phyloP scores from a whole-genome alignment of 805 yeast species.

The Zygotorulaspora chibaensis region DNA sequence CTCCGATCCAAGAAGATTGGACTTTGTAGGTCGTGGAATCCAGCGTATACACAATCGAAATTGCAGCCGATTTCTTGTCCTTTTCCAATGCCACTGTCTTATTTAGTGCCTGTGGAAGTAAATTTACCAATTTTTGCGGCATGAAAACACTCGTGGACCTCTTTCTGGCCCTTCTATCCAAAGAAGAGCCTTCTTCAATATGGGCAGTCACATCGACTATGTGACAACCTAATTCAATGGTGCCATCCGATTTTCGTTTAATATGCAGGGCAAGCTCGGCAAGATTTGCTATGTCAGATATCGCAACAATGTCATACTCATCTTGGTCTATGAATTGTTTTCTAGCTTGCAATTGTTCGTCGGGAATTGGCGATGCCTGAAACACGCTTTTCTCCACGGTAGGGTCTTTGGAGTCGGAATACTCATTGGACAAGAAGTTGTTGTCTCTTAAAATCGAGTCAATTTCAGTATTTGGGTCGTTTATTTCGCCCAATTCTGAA shows the following conservation, averaged over 20 bases:
- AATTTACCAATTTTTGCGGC: conserved; percentile 65
- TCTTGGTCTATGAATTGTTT: conserved; percentile 19
- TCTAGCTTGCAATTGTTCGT: conserved; percentile 20
- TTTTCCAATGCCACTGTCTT: conserved; percentile 57
- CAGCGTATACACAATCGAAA: conserved; percentile 77
- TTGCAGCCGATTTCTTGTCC: conserved; percentile 55
- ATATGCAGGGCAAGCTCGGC: conserved; percentile 82
- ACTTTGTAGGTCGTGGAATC: conserved; percentile 69
- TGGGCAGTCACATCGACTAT: conserved; percentile 73
- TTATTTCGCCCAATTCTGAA: conserved; percentile 77
- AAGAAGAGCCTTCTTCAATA: conserved; percentile 63
- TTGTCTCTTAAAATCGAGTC: conserved; percentile 87
- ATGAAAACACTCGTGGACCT: conserved; percentile 85
- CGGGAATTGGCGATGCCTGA: conserved; percentile 22
- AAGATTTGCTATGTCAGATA: conserved; percentile 31
- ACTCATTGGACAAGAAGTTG: conserved; percentile 77
- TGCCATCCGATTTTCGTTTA: conserved; percentile 51
- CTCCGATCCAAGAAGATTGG: conserved; percentile 72
- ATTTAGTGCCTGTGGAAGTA: conserved; percentile 65
- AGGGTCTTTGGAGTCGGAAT: conserved; percentile 45
- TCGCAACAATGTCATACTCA: conserved; percentile 34
- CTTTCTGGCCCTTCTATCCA: conserved; percentile 87
- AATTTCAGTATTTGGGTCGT: conserved; percentile 71
- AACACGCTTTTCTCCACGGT: conserved; percentile 27
- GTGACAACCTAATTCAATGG: conserved; percentile 79